Evolutionary conservation across 2,329 filamentous ascomycete species (phyloP), one percentile per base, ranked within the genome.

Genomic region (Anthostomella pinea): DNA sequence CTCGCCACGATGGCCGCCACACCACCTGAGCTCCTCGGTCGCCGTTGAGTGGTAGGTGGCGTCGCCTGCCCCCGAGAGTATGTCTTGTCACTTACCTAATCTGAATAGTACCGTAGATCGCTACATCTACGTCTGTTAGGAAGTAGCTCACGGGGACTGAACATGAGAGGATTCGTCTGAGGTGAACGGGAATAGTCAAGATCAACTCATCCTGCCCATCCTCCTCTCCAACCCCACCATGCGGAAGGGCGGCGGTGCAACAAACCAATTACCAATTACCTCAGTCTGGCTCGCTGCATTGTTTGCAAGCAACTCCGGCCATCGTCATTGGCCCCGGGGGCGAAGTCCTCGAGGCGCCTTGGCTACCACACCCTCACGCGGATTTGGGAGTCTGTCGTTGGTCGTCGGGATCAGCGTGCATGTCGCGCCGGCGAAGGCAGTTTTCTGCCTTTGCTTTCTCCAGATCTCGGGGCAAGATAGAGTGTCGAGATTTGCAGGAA

Each of bases 1-100:
- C 30, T 45, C 22, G 42, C 45, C 45, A 48, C 41, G 20, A 35
- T 9, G 21, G 32, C 36, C 35, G 19, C 33, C 29, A 31, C 35
- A 42, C 30, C 35, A 20, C 25, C 16, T 23, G 36, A 39, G 23
- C 25, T 16, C 32, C 29, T 18, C 19, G 15, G 28, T 18, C 18
- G 36, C 31, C 22, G 30, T 25, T 30, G 13, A 26, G 26, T 19
- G 22, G 16, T 17, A 10, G 13, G 17, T 17, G 17, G n/a, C 15
- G 8, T 28, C 21, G n/a, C 19, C n/a, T n/a, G n/a, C n/a, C n/a
- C n/a, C n/a, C n/a, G n/a, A n/a, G n/a, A n/a, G 6, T 10, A 26
- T 26, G 21, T 23, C n/a, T 8, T n/a, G n/a, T 8, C 11, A 14
- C 24, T 7, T 6, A 5, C 11, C 24, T 8, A 23, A 11, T 23